These are phyloP conservation scores for Paramarasmius palmivorus DNA, from an alignment of 1,284 basidiomycete genomes.

Conservation along the genomic window DNA sequence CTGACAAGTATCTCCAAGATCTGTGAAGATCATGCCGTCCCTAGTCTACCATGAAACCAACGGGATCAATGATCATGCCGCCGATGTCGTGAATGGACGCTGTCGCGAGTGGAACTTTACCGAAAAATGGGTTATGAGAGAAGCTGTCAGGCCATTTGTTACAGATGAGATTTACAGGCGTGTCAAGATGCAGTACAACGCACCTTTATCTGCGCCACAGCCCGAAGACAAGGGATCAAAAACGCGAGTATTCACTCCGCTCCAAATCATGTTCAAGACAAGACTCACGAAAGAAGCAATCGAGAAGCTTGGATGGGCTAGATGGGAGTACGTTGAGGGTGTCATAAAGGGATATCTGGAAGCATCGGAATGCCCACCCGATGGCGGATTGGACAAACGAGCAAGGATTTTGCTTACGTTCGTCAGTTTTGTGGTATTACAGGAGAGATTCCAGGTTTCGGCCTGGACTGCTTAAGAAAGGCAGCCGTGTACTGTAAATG, in stretches of 20 bases:
- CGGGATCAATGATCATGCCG: not conserved
- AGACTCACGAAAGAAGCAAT: not conserved
- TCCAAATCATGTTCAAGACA: not conserved
- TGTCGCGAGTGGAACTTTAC: constrained; percentile 14
- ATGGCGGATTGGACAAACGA: constrained; percentile 7
- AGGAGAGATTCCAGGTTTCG: constrained; percentile 3
- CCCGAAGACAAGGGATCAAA: not conserved
- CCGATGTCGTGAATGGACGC: not conserved
- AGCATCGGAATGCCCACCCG: not conserved
- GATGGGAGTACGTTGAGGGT: constrained; percentile 3
- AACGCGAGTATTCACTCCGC: not conserved
- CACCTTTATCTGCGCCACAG: constrained; percentile 11
- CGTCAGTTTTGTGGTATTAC: constrained; percentile 6
- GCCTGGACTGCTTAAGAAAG: not conserved
- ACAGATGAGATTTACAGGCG: constrained; percentile 17
- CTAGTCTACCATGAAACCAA: not conserved
- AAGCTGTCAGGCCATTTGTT: constrained; percentile 19
- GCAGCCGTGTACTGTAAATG: not conserved
- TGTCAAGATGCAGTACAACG: constrained; percentile 19
- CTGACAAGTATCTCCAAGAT: not conserved
- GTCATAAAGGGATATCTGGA: constrained; percentile 1
- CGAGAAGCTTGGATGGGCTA: constrained; percentile 3
- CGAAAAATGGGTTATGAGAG: constrained; percentile 21
- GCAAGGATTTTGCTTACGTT: constrained; percentile 1
- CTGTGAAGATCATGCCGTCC: not conserved